Percentiles rank a stretch among this genome's conserved stretches.
Conservation (phyloP, 2,329 filamentous ascomycete genomes). For the Alternaria ventricosa region DNA sequence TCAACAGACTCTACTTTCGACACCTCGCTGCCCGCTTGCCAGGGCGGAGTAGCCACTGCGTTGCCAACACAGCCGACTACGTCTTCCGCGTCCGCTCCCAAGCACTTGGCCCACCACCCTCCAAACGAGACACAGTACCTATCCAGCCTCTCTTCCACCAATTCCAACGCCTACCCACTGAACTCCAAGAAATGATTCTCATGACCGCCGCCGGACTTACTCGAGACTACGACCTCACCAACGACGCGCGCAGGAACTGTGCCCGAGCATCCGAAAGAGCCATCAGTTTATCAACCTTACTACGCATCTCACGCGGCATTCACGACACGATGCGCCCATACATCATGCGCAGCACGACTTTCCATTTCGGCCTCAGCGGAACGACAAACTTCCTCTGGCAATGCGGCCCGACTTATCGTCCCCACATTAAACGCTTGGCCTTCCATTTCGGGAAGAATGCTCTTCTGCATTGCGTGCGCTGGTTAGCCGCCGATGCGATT, state of each 20-base stretch:
- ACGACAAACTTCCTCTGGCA: slow-evolving; percentile 15
- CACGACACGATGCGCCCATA: slow-evolving; percentile 27
- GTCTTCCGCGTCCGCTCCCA: slow-evolving; percentile 3
- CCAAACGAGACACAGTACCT: slow-evolving; percentile 22
- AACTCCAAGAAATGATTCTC: slow-evolving; percentile 40
- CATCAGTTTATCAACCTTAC: slow-evolving; percentile 25
- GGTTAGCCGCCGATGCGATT: slow-evolving; percentile 37
- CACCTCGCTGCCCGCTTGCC: slow-evolving; percentile 10
- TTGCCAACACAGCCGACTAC: neutral
- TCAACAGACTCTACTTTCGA: slow-evolving; percentile 34
- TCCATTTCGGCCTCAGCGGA: slow-evolving; percentile 20
- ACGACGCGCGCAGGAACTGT: neutral
- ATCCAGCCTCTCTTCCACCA: slow-evolving; percentile 39
- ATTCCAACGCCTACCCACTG: slow-evolving; percentile 33
- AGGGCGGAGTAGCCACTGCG: neutral
- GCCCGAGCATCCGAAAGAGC: slow-evolving; percentile 1
- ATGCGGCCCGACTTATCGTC: slow-evolving; percentile 30
- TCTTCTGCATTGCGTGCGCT: slow-evolving; percentile 38
- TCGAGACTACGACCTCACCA: slow-evolving; percentile 18
- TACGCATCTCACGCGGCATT: slow-evolving; percentile 25
- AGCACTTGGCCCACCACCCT: slow-evolving; percentile 6
- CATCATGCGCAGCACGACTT: slow-evolving; percentile 35
- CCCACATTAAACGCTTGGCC: slow-evolving; percentile 27
- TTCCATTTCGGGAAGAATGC: slow-evolving; percentile 28
- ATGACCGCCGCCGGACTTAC: slow-evolving; percentile 26